These are phyloP conservation scores for Tuber borchii DNA, from an alignment of 495 filamentous ascomycete genomes.

Conservation along the genomic window DNA sequence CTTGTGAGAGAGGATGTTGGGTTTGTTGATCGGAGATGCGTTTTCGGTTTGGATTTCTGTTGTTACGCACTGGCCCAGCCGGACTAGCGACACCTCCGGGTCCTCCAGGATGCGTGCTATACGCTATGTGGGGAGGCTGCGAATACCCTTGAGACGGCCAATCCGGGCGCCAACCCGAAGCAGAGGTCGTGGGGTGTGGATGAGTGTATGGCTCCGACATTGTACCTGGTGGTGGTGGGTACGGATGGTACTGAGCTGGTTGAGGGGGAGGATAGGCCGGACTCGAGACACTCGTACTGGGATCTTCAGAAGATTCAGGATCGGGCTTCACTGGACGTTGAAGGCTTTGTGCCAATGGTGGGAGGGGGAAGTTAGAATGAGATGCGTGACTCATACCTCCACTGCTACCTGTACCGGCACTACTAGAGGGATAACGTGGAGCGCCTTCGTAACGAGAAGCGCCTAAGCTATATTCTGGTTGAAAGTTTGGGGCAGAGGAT, in stretches of 20 bases:
- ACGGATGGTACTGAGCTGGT: slow-evolving; percentile 61
- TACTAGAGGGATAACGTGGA: slow-evolving; percentile 62
- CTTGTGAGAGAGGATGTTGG: slow-evolving; percentile 58
- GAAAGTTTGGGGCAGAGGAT: slow-evolving; percentile 54
- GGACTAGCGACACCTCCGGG: not conserved
- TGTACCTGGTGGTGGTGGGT: slow-evolving; percentile 58
- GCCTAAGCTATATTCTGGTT: slow-evolving; percentile 33
- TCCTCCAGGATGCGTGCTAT: slow-evolving; percentile 37
- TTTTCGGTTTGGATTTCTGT: slow-evolving; percentile 28
- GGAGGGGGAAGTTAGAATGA: slow-evolving; percentile 45
- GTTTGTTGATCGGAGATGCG: slow-evolving; percentile 37
- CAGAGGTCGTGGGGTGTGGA: slow-evolving; percentile 20
- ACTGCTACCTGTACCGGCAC: slow-evolving; percentile 52
- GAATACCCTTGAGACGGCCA: slow-evolving; percentile 27
- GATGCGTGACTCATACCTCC: slow-evolving; percentile 85
- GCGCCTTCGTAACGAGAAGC: slow-evolving; percentile 46
- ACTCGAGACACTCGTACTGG: slow-evolving; percentile 86
- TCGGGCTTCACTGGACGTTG: slow-evolving; percentile 77
- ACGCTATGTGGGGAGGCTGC: slow-evolving; percentile 23
- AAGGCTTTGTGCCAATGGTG: slow-evolving; percentile 34
- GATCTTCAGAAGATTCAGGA: slow-evolving; percentile 97
- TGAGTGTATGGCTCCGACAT: slow-evolving; percentile 39
- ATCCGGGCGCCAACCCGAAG: slow-evolving; percentile 34
- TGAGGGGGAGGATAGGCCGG: slow-evolving; percentile 77
- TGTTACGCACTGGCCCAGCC: slow-evolving; percentile 1